Conservation (phyloP, 495 filamentous ascomycete genomes). For the Penicillium riverlandense region DNA sequence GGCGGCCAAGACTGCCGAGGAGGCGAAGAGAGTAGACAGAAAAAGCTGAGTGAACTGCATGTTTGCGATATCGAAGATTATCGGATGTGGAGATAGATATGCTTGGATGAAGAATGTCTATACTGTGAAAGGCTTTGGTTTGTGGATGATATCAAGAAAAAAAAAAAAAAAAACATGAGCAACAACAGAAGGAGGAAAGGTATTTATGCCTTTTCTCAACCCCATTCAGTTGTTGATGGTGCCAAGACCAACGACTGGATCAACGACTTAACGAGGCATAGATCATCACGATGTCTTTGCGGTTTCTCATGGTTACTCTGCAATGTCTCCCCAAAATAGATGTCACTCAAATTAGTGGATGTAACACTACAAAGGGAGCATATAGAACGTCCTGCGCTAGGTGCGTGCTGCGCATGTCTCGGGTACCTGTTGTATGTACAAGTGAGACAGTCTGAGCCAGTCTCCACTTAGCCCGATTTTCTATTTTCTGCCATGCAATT, state of each 20-base stretch:
- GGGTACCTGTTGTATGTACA: neutral
- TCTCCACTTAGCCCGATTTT: neutral
- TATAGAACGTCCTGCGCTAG: neutral
- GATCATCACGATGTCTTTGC: no score
- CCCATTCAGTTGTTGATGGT: no score
- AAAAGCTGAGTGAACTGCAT: slow-evolving; percentile 44
- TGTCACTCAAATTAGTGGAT: neutral
- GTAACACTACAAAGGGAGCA: slow-evolving; percentile 5
- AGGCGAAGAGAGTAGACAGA: slow-evolving; percentile 17
- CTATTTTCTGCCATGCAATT: neutral
- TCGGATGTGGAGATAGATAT: neutral
- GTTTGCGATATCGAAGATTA: slow-evolving; percentile 10
- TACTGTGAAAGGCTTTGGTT: neutral
- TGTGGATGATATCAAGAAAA: neutral
- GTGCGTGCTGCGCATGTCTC: slow-evolving; percentile 3
- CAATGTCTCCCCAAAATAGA: slow-evolving; percentile 2
- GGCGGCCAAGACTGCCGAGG: slow-evolving; percentile 31
- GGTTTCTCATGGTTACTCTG: no score
- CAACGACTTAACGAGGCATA: no score
- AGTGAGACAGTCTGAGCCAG: slow-evolving; percentile 3
- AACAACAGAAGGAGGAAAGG: neutral
- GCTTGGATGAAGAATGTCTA: neutral
- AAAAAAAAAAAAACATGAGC: neutral
- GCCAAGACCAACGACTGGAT: no score
- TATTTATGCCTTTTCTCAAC: slow-evolving; percentile 5